Conservation (phyloP, 1,139 yeast species). For the Schwanniomyces etchellsii region DNA sequence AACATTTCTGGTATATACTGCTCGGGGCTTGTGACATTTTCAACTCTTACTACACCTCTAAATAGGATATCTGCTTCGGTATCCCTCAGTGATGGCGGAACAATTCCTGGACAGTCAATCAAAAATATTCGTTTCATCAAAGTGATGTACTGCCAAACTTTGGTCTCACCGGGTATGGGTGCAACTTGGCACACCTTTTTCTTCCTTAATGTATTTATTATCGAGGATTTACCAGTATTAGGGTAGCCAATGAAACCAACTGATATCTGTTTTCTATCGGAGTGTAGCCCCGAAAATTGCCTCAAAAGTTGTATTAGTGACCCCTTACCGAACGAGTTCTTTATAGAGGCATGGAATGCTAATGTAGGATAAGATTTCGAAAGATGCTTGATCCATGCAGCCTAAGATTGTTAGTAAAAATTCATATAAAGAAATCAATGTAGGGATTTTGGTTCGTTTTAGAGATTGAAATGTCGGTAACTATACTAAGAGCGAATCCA, state of each 20-base stretch:
- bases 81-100: conserved; percentile 89
- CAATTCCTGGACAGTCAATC: conserved; percentile 98
- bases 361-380: conserved; percentile 90
- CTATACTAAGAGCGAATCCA: conserved; percentile 65
- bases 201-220: conserved; percentile 86
- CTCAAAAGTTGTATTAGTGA: conserved; percentile 87
- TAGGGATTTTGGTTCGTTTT: not conserved
- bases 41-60: conserved; percentile 97
- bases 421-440: conserved; percentile 1
- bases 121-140: conserved; percentile 91
- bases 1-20: conserved; percentile 89
- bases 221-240: conserved; percentile 93
- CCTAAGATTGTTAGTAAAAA: conserved; percentile 62
- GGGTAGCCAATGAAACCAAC: conserved; percentile 98
- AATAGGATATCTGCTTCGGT: conserved; percentile 90
- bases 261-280: conserved; percentile 92
- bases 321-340: conserved; percentile 97
- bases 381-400: conserved; percentile 96
- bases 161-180: conserved; percentile 98
- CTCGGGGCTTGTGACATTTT: conserved; percentile 92
- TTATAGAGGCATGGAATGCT: conserved; percentile 97
- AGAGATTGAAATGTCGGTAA: conserved; percentile 46
- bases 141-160: conserved; percentile 98
- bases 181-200: conserved; percentile 97
- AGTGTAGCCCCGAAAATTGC: conserved; percentile 85